Evolutionary conservation across 108 stramenopile species (phyloP).

Genomic region (Cylindrotheca fusiformis): DNA sequence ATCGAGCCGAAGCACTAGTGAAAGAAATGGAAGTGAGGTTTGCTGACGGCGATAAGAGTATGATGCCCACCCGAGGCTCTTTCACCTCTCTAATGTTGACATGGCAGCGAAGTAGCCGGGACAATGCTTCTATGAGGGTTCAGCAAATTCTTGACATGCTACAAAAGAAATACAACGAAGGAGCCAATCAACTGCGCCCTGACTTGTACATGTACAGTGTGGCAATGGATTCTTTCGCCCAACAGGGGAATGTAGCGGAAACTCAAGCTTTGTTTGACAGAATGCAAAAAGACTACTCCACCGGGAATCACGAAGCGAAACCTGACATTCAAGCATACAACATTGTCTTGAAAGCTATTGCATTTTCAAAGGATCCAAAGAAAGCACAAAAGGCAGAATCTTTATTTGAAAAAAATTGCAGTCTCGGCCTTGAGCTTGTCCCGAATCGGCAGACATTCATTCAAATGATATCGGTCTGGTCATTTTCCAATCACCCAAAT

Average conservation of each 20-base stretch:
- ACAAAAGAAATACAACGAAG: conserved; percentile 11
- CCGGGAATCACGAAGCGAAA: conserved; percentile 17
- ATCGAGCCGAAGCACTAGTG: conserved; percentile 14
- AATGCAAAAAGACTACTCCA: conserved; percentile 21
- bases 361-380: conserved; percentile 5
- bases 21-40: conserved; percentile 22
- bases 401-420: not conserved
- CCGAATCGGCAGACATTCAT: conserved; percentile 8
- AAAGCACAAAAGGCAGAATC: conserved; percentile 6
- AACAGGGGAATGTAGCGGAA: conserved; percentile 3
- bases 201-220: conserved; percentile 21
- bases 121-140: conserved; percentile 3
- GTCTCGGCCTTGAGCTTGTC: not conserved
- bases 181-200: conserved; percentile 15
- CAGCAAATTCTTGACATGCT: conserved; percentile 15
- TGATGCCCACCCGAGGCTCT: conserved; percentile 16
- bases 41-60: conserved; percentile 9
- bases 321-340: conserved; percentile 27
- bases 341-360: conserved; percentile 16
- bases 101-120: conserved; percentile 14
- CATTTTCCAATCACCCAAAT: not conserved
- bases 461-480: conserved; percentile 14
- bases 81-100: conserved; percentile 37
- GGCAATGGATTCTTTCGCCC: conserved; percentile 24
- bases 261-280: conserved; percentile 14